Conservation (phyloP, 1,139 yeast genomes). For the Petasospora fabianii region DNA sequence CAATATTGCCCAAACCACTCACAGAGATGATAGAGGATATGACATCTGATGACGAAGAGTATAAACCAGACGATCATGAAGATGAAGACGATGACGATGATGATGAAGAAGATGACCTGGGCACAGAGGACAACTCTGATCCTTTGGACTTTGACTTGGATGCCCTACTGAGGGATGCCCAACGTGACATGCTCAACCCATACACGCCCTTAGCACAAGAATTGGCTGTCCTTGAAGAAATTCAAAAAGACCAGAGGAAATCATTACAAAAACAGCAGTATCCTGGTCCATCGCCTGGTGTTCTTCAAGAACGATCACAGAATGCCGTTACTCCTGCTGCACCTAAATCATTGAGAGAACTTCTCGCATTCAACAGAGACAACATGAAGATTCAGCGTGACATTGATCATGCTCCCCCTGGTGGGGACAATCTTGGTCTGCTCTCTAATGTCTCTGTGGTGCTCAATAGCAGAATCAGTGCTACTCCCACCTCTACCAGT, state of each 20-base stretch:
- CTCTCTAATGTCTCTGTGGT: neutral
- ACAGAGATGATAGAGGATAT: slow-evolving; percentile 7
- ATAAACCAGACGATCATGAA: slow-evolving; percentile 5
- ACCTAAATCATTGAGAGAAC: slow-evolving; percentile 9
- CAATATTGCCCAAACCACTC: slow-evolving; percentile 3
- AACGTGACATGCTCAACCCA: slow-evolving; percentile 9
- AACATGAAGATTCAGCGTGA: slow-evolving; percentile 7
- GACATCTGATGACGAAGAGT: slow-evolving; percentile 10
- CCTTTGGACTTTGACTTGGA: slow-evolving; percentile 9
- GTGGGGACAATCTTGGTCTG: no score
- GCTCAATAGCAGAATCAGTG: neutral
- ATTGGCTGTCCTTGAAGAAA: neutral
- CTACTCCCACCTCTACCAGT: no score
- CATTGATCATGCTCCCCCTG: no score
- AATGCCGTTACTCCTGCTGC: no score
- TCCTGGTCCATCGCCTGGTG: no score
- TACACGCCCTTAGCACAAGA: slow-evolving; percentile 11
- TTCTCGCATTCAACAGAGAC: slow-evolving; percentile 7
- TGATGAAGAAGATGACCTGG: slow-evolving; percentile 2
- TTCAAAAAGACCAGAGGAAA: neutral
- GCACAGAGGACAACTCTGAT: slow-evolving; percentile 2
- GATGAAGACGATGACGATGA: slow-evolving; percentile 10
- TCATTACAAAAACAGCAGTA: neutral
- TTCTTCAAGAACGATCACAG: neutral
- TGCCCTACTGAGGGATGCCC: slow-evolving; percentile 5